A percentile compares a stretch with the other conserved stretches of the same genome.
Conservation (phyloP, 2,329 filamentous ascomycete species). For the Alternaria incomplexa region DNA sequence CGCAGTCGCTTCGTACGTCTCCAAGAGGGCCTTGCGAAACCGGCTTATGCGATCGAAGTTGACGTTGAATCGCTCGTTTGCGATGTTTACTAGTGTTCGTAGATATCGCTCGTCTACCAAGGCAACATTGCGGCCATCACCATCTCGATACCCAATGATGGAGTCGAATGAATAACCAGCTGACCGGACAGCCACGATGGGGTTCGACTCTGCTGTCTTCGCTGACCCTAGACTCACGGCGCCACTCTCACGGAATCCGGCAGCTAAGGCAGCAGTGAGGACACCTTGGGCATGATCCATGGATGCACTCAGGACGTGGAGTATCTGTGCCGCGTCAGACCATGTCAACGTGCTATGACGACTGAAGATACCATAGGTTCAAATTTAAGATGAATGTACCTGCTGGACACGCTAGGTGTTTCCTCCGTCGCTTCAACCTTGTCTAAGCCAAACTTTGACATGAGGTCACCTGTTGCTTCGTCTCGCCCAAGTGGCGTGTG, state of each 20-base stretch:
- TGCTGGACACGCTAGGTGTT: slow-evolving; percentile 35
- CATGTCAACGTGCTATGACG: neutral
- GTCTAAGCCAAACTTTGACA: slow-evolving; percentile 50
- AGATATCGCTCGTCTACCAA: slow-evolving; percentile 72
- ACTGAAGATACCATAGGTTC: slow-evolving; percentile 80
- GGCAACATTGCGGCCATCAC: slow-evolving; percentile 49
- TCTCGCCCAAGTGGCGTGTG: slow-evolving; percentile 69
- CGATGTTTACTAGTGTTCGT: slow-evolving; percentile 68
- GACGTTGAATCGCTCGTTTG: slow-evolving; percentile 75
- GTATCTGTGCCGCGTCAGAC: slow-evolving; percentile 66
- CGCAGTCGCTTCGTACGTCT: slow-evolving; percentile 8
- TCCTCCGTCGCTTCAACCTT: neutral
- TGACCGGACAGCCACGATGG: slow-evolving; percentile 85
- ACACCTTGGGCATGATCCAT: slow-evolving; percentile 75
- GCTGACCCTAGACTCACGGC: slow-evolving; percentile 68
- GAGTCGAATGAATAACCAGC: slow-evolving; percentile 83
- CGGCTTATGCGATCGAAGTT: slow-evolving; percentile 72
- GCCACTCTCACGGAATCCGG: slow-evolving; percentile 90
- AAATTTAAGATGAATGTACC: slow-evolving; percentile 83
- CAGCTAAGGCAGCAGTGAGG: slow-evolving; percentile 75
- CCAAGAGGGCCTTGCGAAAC: slow-evolving; percentile 63
- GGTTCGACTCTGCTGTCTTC: slow-evolving; percentile 56
- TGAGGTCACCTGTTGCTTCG: slow-evolving; percentile 17
- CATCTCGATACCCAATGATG: slow-evolving; percentile 67
- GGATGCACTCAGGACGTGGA: slow-evolving; percentile 84